Percentiles rank a stretch among this genome's conserved stretches.
These are phyloP conservation scores for Coemansia sp. DNA, from an alignment of 192 early-diverging fungal species.

Conservation along the genomic window DNA sequence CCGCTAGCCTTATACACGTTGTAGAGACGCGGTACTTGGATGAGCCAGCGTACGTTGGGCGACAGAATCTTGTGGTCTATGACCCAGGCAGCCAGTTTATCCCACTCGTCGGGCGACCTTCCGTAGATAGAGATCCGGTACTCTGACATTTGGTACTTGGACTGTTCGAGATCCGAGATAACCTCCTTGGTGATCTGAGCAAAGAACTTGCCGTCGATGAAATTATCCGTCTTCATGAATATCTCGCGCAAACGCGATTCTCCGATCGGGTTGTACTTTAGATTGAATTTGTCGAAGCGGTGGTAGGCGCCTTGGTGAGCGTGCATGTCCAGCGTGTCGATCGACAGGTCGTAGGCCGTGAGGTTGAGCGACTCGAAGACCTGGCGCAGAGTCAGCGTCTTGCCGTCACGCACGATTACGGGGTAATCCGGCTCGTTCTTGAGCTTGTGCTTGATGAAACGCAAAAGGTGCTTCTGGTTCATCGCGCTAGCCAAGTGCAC, in stretches of 20 bases:
- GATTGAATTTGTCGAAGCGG: conserved; percentile 96
- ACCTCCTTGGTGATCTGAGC: conserved; percentile 96
- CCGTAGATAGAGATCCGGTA: conserved; percentile 96
- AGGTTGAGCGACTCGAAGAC: conserved; percentile 91
- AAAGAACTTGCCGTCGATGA: conserved; percentile 81
- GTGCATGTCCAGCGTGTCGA: conserved; percentile 98
- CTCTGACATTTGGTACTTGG: conserved; percentile 95
- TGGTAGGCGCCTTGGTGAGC: conserved; percentile 97
- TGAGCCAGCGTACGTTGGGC: conserved; percentile 93
- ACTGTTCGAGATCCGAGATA: conserved; percentile 84
- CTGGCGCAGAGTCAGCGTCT: conserved; percentile 76
- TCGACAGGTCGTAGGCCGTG: conserved; percentile 91
- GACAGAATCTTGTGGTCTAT: conserved; percentile 90
- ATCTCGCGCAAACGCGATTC: conserved; percentile 94
- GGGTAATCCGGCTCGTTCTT: conserved; percentile 71
- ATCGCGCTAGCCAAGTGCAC: conserved; percentile 92
- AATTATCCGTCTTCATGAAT: conserved; percentile 96
- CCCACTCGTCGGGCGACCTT: conserved; percentile 83
- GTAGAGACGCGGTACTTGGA: conserved; percentile 93
- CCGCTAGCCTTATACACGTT: conserved; percentile 76
- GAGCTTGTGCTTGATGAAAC: conserved; percentile 94
- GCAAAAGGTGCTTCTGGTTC: conserved; percentile 95
- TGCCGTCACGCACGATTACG: conserved; percentile 86
- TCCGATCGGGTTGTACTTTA: conserved; percentile 96
- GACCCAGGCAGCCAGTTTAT: conserved; percentile 92